These are phyloP conservation scores for Phytophthora sojae DNA, from an alignment of 352 stramenopile species.

Conservation along the genomic window DNA sequence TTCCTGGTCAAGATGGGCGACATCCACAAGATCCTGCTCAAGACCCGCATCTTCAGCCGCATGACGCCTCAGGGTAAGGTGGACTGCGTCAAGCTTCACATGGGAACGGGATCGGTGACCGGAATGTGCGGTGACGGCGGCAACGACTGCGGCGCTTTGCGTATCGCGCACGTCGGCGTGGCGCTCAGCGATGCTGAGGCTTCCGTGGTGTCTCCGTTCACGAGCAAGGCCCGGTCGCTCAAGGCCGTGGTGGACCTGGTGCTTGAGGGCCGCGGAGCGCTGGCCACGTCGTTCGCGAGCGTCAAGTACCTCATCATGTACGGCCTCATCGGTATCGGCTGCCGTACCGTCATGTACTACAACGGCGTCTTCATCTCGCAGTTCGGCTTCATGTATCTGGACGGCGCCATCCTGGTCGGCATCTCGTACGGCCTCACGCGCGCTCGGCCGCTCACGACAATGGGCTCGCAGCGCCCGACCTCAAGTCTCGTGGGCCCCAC, in stretches of 20 bases:
- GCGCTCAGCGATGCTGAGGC: slow-evolving; percentile 91
- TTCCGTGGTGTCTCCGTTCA: slow-evolving; percentile 90
- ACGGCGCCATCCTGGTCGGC: slow-evolving; percentile 81
- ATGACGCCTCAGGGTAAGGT: slow-evolving; percentile 81
- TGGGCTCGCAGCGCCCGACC: slow-evolving; percentile 78
- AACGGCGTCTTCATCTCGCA: slow-evolving; percentile 89
- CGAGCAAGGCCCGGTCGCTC: slow-evolving; percentile 81
- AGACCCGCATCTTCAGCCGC: slow-evolving; percentile 83
- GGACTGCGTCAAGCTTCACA: slow-evolving; percentile 78
- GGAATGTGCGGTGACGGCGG: slow-evolving; percentile 89
- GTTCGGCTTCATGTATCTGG: slow-evolving; percentile 87
- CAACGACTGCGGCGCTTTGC: slow-evolving; percentile 93
- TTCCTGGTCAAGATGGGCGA: slow-evolving; percentile 68
- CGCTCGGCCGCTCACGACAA: slow-evolving; percentile 57
- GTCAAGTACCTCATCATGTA: slow-evolving; percentile 93
- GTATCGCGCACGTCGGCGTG: slow-evolving; percentile 91
- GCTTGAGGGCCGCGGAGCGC: slow-evolving; percentile 78
- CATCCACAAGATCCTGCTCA: slow-evolving; percentile 65
- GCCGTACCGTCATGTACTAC: slow-evolving; percentile 88
- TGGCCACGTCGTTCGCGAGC: slow-evolving; percentile 82
- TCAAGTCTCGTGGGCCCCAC: slow-evolving; percentile 83
- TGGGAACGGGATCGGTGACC: slow-evolving; percentile 66
- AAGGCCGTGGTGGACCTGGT: slow-evolving; percentile 83
- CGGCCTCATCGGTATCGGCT: slow-evolving; percentile 84
- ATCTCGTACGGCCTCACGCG: slow-evolving; percentile 86